Percentiles rank a stretch among this genome's conserved stretches.
These are phyloP conservation scores for Cladorrhinum samala DNA, from an alignment of 495 filamentous ascomycete species.

Conservation along the genomic window DNA sequence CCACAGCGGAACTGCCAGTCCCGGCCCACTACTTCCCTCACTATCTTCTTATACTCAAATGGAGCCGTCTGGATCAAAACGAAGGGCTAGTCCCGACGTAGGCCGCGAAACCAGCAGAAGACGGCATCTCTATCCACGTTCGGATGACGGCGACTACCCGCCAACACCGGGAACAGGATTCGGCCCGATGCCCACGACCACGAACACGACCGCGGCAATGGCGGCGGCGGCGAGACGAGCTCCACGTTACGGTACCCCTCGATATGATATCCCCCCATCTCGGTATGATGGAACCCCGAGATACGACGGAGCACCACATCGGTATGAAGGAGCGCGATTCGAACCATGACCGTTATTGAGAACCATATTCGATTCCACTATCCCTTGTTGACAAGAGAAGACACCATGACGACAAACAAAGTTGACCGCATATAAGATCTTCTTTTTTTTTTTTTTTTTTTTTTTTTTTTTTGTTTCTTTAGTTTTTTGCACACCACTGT, in stretches of 20 bases:
- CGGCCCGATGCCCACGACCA: neutral
- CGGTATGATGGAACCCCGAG: neutral
- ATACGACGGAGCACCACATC: neutral
- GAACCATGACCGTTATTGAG: neutral
- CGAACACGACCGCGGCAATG: neutral
- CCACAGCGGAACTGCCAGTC: conserved; percentile 36
- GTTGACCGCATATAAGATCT: too few species aligned
- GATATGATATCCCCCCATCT: neutral
- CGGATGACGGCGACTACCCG: conserved; percentile 19
- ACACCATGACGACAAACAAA: neutral
- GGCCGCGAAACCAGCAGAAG: conserved; percentile 38
- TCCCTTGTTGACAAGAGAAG: too few species aligned
- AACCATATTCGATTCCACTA: too few species aligned
- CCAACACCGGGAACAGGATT: neutral
- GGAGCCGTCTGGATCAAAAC: conserved; percentile 23
- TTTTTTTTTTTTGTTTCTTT: too few species aligned
- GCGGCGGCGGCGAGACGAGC: neutral
- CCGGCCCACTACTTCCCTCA: conserved; percentile 33
- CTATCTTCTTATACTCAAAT: conserved; percentile 32
- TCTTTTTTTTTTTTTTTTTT: too few species aligned
- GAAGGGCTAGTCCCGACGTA: conserved; percentile 3
- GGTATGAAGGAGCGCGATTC: neutral
- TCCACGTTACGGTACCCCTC: neutral
- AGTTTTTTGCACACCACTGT: too few species aligned
- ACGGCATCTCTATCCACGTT: conserved; percentile 33